phyloP scores from a whole-genome alignment of 2,329 filamentous ascomycete genomes.

The Emmonsiellopsis sp. region DNA sequence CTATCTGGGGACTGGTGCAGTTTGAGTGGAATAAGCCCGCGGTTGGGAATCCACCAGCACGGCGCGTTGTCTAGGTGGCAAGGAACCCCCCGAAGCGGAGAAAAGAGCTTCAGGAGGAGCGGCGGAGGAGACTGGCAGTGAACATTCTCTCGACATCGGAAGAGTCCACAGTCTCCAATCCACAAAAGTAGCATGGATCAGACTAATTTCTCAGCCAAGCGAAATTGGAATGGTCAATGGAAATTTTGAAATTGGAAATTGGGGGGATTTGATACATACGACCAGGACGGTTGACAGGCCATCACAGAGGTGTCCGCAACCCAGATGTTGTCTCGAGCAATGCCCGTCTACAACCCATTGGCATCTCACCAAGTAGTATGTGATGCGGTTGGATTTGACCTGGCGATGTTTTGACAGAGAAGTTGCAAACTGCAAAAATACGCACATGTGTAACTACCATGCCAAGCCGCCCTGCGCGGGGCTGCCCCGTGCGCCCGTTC shows the following conservation, averaged over 20 bases:
- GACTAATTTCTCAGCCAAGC: slow-evolving; percentile 3
- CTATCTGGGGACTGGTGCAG: background rate
- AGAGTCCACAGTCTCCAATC: background rate
- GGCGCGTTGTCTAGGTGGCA: background rate
- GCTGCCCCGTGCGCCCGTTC: no score
- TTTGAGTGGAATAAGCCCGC: background rate
- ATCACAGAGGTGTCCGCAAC: no score
- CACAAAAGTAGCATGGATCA: background rate
- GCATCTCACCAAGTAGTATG: no score
- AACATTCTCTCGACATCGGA: background rate
- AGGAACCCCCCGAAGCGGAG: background rate
- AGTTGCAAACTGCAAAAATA: background rate
- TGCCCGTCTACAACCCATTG: no score
- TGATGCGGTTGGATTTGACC: no score
- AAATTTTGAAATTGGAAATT: background rate
- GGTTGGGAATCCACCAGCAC: background rate
- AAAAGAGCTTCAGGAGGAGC: background rate
- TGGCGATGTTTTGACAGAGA: no score
- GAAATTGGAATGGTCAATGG: background rate
- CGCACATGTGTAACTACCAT: background rate
- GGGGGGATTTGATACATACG: no score
- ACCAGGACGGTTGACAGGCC: no score
- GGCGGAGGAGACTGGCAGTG: background rate
- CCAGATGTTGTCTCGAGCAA: no score
- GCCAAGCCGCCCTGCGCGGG: no score